These are phyloP conservation scores for Vitis rotundifolia DNA, from an alignment of 164 flowering plant species.

Conservation along the genomic window DNA sequence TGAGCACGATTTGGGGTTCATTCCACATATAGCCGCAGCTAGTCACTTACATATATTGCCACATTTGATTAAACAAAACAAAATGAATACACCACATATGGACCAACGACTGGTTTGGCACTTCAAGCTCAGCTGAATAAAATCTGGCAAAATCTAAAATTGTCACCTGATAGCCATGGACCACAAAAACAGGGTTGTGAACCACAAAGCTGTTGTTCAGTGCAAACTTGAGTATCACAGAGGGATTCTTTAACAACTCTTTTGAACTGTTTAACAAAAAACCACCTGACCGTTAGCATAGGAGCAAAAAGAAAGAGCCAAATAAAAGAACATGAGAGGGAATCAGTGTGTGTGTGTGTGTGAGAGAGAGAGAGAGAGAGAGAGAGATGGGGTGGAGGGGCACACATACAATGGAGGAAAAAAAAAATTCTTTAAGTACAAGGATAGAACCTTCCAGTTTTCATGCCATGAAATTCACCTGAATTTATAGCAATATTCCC, in stretches of 20 bases:
- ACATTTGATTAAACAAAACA: constrained; percentile 1
- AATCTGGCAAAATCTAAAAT: background rate
- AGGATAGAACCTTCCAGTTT: background rate
- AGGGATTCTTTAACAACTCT: constrained; percentile 51
- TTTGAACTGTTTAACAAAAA: constrained; percentile 40
- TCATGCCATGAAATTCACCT: constrained; percentile 41
- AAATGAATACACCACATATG: background rate
- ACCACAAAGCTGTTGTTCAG: constrained; percentile 69
- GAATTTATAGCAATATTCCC: constrained; percentile 82
- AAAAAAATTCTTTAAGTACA: background rate
- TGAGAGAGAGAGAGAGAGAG: too few relatives aligned
- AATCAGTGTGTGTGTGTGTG: too few relatives aligned
- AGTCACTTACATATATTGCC: background rate
- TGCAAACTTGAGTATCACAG: constrained; percentile 53
- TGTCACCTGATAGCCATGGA: constrained; percentile 52
- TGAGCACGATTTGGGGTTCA: too few relatives aligned
- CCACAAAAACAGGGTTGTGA: constrained; percentile 49
- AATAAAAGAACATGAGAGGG: too few relatives aligned
- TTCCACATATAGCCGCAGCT: background rate
- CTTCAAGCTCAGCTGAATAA: background rate
- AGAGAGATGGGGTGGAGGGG: background rate
- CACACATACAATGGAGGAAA: constrained; percentile 1
- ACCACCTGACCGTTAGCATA: constrained; percentile 7
- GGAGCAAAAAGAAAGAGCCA: too few relatives aligned
- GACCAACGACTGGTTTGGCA: background rate